Conservation (phyloP, 2,329 filamentous ascomycete genomes). For the Cladophialophora carrionii region DNA sequence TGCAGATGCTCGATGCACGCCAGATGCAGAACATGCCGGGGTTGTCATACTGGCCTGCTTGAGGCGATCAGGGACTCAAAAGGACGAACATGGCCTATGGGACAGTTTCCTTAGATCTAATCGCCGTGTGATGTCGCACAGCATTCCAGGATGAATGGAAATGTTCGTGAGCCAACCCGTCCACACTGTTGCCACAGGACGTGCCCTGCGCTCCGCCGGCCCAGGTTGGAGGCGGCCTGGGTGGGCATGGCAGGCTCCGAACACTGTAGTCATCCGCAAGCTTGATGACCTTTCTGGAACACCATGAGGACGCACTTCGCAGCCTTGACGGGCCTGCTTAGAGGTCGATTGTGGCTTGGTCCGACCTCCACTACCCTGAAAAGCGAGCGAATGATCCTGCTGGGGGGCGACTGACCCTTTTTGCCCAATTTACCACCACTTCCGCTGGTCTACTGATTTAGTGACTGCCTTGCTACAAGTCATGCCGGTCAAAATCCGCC, state of each 20-base stretch:
- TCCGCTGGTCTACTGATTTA: conserved; percentile 27
- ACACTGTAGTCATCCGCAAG: conserved; percentile 18
- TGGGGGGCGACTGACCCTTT: conserved; percentile 15
- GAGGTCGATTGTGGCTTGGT: conserved; percentile 19
- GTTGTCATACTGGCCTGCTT: conserved; percentile 5
- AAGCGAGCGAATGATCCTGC: conserved; percentile 14
- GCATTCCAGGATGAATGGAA: conserved; percentile 7
- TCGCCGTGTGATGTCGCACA: conserved; percentile 16
- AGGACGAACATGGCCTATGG: conserved; percentile 18
- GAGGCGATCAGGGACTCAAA: conserved; percentile 13
- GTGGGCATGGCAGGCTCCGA: conserved; percentile 3
- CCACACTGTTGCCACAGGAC: conserved; percentile 10
- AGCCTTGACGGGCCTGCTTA: conserved; percentile 23
- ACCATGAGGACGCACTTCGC: conserved; percentile 13
- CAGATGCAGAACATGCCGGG: conserved; percentile 18
- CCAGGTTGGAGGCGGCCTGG: not conserved
- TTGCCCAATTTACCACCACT: conserved; percentile 8
- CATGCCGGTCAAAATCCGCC: conserved; percentile 19
- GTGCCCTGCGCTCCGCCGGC: conserved; percentile 2
- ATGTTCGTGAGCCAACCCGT: conserved; percentile 2
- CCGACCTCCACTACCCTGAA: not conserved
- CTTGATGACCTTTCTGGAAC: conserved; percentile 24
- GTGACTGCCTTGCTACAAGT: conserved; percentile 29
- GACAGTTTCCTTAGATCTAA: conserved; percentile 9
- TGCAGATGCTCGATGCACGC: conserved; percentile 10